Percentiles rank a stretch among this genome's conserved stretches.
phyloP scores from a whole-genome alignment of 2,329 filamentous ascomycete species.

The Phaeosphaeriaceae sp. region DNA sequence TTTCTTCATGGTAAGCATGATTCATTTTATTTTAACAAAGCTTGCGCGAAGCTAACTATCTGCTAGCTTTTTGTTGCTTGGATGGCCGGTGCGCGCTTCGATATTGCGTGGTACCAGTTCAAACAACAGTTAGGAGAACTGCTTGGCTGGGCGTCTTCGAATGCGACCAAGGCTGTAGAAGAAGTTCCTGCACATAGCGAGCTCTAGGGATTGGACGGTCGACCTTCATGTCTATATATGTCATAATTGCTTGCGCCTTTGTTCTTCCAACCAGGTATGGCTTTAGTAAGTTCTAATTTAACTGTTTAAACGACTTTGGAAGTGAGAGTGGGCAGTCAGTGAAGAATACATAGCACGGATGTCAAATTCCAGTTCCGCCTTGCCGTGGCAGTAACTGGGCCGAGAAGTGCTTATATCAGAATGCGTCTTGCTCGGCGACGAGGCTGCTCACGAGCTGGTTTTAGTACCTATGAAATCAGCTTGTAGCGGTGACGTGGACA shows the following conservation, averaged over 20 bases:
- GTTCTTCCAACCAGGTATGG: constrained; percentile 18
- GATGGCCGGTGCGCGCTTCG: constrained; percentile 82
- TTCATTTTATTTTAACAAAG: constrained; percentile 19
- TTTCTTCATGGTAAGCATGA: constrained; percentile 73
- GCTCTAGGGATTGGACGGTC: constrained; percentile 40
- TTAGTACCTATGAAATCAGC: not conserved
- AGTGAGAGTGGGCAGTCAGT: not conserved
- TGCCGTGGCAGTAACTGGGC: constrained; percentile 88
- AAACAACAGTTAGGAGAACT: constrained; percentile 56
- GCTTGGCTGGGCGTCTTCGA: constrained; percentile 25
- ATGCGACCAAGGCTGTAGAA: constrained; percentile 19
- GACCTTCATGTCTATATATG: constrained; percentile 36
- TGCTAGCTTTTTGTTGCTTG: constrained; percentile 76
- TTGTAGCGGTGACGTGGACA: not conserved
- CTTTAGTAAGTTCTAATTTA: constrained; percentile 34
- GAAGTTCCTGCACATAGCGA: constrained; percentile 48
- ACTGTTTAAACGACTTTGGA: constrained; percentile 4
- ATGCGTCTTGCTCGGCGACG: constrained; percentile 42
- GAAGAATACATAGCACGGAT: constrained; percentile 78
- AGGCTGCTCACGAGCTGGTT: constrained; percentile 25
- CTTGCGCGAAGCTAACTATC: constrained; percentile 21
- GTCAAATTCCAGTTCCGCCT: constrained; percentile 98
- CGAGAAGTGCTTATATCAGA: constrained; percentile 85
- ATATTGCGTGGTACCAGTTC: constrained; percentile 68
- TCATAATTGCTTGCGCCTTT: constrained; percentile 31